Base-by-base conservation (phyloP, 1,284 basidiomycete species). In the Lentinula novae-zelandiae region DNA sequence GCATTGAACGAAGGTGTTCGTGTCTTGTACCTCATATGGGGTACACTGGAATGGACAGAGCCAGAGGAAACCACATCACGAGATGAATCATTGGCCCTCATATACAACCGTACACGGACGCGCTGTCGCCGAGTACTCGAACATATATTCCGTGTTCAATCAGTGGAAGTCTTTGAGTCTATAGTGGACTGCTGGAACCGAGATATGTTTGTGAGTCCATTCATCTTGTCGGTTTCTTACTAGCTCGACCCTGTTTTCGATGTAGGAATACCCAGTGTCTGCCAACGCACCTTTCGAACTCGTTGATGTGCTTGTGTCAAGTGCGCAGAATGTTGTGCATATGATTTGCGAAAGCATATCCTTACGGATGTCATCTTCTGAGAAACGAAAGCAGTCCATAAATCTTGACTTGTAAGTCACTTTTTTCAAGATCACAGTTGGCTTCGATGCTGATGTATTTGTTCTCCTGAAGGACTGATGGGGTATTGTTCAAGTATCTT, bases 311-410 rank as follows among this genome's bases (percentile, higher is more conserved):
- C 81, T 98, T 17, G 86, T 95, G 2, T 83, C 93, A 0, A 96
- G 86, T 69, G 90, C 94, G 1, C 94, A 96, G 69, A 92, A 85
- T 64, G 87, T 93, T 1, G 93, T 98, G 0, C 89, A 95, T 63
- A 92, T 96, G 81, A 77, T 96, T 17, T 96, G 92, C 70, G 95
- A 98, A 71, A 88, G 89, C 66, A 89, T 93, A 56, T 78, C 79
- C 42, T 73, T 76, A 65, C 82, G 89, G 22, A 76, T 83, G 27
- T 74, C 82, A 12, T 75, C 78, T 7, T 69, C 78, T 10, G 87
- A 92, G 60, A 81, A 80, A 68, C 82, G 81, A 71, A 85, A 79
- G 68, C 79, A 82, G 61, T 74, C 78, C n/a, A 73, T 86, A 4
- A 87, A 88, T 64, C 80, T 85, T 5, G 83, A 86, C 60, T 71